Base-by-base conservation (phyloP, 2,329 filamentous ascomycete species). In the Colletotrichum orchidophilum region DNA sequence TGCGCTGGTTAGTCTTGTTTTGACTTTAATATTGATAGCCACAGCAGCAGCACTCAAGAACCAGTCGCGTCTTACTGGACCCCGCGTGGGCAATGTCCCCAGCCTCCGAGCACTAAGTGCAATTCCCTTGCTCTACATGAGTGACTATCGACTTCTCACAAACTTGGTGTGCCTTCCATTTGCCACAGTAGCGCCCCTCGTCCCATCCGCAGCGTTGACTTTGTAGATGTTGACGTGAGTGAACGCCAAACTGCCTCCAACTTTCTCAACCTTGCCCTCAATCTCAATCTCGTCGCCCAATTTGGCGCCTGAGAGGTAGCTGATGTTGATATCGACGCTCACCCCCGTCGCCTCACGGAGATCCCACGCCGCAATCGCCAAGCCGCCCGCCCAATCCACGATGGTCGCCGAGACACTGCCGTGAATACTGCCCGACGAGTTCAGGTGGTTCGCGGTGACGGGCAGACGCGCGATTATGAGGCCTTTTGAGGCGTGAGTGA, bases 261-360 rank as follows among this genome's bases (percentile, higher is more conserved):
- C 89, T 74, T 89, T 91, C 73, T 91, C 88, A 6, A 90, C 90
- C 71, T 82, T 86, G 24, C 90, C 89, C 77, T 92, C 88, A 65
- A 94, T 89, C 83, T 94, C 91, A 39, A 95, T 83, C 74, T 84
- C 85, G 70, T 94, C 92, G 15, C 91, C 92, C 29, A 87, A 84
- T 57, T 83, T 84, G 1, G 92, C 92, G 3, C 88, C 87, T 46
- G 87, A 87, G 65, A 92, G 83, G 75, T 94, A 95, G 61, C 88
- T 90, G 72, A 94, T 87, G 80, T 94, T 92, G 78, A 95, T 94
- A 79, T 95, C 93, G 42, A 91, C 87, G 74, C 90, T 92, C 39
- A 93, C 92, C 57, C 93, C 92, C 3, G 91, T 92, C 76, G 86
- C 87, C 33, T 86, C 84, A 29, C 85, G 81, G 69, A 91, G 80